phyloP scores from a whole-genome alignment of 2,329 filamentous ascomycete genomes.

The Penicillium decumbens region DNA sequence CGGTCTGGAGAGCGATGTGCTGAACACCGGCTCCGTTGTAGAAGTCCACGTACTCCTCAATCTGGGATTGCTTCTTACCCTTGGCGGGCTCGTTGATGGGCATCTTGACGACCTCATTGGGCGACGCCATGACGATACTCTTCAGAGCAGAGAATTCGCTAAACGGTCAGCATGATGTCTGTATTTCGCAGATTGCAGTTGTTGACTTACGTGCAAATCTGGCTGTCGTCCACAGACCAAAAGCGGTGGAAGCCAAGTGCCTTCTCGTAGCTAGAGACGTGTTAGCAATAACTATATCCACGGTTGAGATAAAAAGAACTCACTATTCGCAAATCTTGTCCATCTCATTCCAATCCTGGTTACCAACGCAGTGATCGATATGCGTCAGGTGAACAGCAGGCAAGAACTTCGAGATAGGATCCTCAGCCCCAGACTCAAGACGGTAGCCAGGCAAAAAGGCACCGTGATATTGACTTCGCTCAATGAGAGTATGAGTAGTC shows the following conservation, averaged over 20 bases:
- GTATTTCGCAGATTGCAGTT: no score
- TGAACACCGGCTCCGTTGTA: slow-evolving; percentile 87
- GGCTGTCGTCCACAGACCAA: slow-evolving; percentile 91
- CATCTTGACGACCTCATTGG: slow-evolving; percentile 89
- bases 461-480: slow-evolving; percentile 65
- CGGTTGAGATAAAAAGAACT: slow-evolving; percentile 15
- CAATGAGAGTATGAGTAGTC: slow-evolving; percentile 88
- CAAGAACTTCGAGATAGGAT: slow-evolving; percentile 48
- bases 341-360: slow-evolving; percentile 94
- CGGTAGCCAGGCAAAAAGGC: slow-evolving; percentile 80
- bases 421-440: slow-evolving; percentile 44
- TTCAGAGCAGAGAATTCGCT: slow-evolving; percentile 79
- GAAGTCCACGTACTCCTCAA: slow-evolving; percentile 89
- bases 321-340: slow-evolving; percentile 58
- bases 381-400: slow-evolving; percentile 64
- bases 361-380: slow-evolving; percentile 96
- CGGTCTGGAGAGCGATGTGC: slow-evolving; percentile 82
- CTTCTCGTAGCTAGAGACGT: slow-evolving; percentile 66
- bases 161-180: not conserved
- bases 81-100: slow-evolving; percentile 93
- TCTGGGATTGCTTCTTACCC: slow-evolving; percentile 87
- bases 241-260: slow-evolving; percentile 92
- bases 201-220: slow-evolving; percentile 64
- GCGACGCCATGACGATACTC: slow-evolving; percentile 83
- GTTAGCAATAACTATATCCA: slow-evolving; percentile 4